phyloP scores from a whole-genome alignment of 441 rosid species.

The Jatropha podagrica region DNA sequence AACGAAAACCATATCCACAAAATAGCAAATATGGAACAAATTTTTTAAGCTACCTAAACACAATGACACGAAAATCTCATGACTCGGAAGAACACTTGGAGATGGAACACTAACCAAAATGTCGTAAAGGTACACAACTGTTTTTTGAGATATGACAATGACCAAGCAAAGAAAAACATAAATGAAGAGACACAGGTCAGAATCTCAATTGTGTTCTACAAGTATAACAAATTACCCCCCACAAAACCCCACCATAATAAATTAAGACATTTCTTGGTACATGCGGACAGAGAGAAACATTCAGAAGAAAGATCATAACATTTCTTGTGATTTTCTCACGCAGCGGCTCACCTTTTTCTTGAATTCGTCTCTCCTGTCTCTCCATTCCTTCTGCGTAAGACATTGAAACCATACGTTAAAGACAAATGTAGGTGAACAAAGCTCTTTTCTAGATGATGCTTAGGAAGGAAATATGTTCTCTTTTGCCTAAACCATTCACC shows the following conservation, averaged over 20 bases:
- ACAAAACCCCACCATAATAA: constrained; percentile 5
- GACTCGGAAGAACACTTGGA: not conserved
- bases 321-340: constrained; percentile 63
- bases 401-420: not conserved
- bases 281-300: not conserved
- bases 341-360: constrained; percentile 63
- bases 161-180: constrained; percentile 8
- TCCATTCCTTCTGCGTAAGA: constrained; percentile 61
- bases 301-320: constrained; percentile 25
- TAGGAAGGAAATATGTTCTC: not conserved
- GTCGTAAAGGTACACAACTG: constrained; percentile 5
- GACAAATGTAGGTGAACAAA: not conserved
- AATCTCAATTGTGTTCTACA: constrained; percentile 14
- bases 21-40: no score
- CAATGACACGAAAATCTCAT: not conserved
- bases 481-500: not conserved
- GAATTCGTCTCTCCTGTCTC: constrained; percentile 54
- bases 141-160: constrained; percentile 12
- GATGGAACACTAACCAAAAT: constrained; percentile 13
- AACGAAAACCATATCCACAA: no score
- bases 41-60: not conserved
- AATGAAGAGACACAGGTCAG: constrained; percentile 7
- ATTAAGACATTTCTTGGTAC: constrained; percentile 16
- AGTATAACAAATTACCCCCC: constrained; percentile 4
- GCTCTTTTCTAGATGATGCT: not conserved